phyloP scores from a whole-genome alignment of 495 filamentous ascomycete genomes.

The Lepidopterella palustris region DNA sequence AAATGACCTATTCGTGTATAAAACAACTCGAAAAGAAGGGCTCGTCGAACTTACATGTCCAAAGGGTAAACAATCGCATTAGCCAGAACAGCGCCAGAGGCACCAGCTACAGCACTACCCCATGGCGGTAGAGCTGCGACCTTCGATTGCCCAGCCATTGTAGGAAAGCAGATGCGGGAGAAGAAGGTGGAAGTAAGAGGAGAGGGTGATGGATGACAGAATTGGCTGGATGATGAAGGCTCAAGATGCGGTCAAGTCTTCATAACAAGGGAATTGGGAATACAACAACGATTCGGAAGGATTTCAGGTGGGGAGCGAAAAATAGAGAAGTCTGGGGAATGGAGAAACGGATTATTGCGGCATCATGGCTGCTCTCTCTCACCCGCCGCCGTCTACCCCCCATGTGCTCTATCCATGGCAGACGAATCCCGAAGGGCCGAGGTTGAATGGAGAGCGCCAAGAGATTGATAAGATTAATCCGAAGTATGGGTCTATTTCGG shows the following conservation, averaged over 20 bases:
- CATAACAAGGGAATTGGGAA: neutral
- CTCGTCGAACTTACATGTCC: slow-evolving; percentile 67
- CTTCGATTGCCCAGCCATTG: slow-evolving; percentile 79
- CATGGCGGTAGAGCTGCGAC: slow-evolving; percentile 75
- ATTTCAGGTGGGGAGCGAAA: too few relatives aligned
- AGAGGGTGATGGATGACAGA: slow-evolving; percentile 19
- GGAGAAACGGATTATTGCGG: too few relatives aligned
- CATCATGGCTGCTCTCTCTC: too few relatives aligned
- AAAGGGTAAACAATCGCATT: slow-evolving; percentile 96
- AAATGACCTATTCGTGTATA: neutral
- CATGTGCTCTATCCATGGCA: too few relatives aligned
- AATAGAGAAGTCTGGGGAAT: too few relatives aligned
- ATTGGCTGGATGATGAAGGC: neutral
- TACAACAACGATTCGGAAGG: too few relatives aligned
- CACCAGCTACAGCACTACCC: slow-evolving; percentile 87
- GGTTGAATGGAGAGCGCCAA: slow-evolving; percentile 16
- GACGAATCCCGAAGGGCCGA: slow-evolving; percentile 27
- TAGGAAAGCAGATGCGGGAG: neutral
- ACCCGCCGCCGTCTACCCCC: too few relatives aligned
- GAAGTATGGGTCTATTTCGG: too few relatives aligned
- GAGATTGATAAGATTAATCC: slow-evolving; percentile 1
- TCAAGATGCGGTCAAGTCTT: neutral
- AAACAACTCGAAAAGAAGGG: neutral
- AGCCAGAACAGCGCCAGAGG: slow-evolving; percentile 87
- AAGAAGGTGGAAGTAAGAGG: neutral